Evolutionary conservation across 345 rosid species (phyloP).

Genomic region (Viola odorata): DNA sequence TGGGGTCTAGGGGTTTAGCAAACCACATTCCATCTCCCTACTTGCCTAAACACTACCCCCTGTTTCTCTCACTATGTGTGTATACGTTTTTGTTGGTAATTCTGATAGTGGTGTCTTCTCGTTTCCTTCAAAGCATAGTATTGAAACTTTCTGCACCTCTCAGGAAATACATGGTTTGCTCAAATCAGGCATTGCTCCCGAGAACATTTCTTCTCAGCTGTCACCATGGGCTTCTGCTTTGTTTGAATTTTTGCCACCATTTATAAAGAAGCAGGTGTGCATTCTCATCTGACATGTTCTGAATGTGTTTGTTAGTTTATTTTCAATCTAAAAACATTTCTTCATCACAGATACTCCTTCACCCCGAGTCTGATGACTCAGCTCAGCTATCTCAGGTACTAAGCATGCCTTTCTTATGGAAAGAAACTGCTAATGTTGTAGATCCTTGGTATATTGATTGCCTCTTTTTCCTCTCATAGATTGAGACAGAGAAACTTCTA

Average conservation of each 20-base stretch:
- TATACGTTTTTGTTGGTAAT: neutral
- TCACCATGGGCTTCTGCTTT: conserved; percentile 99
- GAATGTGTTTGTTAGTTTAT: conserved; percentile 1
- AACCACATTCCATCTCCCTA: neutral
- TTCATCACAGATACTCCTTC: conserved; percentile 72
- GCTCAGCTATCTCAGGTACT: conserved; percentile 98
- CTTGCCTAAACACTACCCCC: neutral
- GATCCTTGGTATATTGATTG: conserved; percentile 20
- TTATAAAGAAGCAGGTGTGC: conserved; percentile 80
- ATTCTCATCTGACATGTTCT: neutral
- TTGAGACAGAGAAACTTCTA: conserved; percentile 95
- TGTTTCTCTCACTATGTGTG: neutral
- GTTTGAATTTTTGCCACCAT: conserved; percentile 81
- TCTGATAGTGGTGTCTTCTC: neutral
- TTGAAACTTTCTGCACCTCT: conserved; percentile 15
- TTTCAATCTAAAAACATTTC: too few relatives aligned
- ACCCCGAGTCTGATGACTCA: conserved; percentile 97
- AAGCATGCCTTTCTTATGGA: conserved; percentile 9
- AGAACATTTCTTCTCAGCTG: conserved; percentile 75
- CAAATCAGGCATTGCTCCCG: conserved; percentile 60
- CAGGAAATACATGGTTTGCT: conserved; percentile 86
- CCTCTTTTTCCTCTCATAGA: conserved; percentile 36
- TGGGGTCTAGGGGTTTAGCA: neutral
- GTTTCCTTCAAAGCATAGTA: conserved; percentile 1
- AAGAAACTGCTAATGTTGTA: neutral